Evolutionary conservation across 352 stramenopile species (phyloP), one percentile per base, ranked within the genome.

Genomic region (Elongisporangium undulatum): DNA sequence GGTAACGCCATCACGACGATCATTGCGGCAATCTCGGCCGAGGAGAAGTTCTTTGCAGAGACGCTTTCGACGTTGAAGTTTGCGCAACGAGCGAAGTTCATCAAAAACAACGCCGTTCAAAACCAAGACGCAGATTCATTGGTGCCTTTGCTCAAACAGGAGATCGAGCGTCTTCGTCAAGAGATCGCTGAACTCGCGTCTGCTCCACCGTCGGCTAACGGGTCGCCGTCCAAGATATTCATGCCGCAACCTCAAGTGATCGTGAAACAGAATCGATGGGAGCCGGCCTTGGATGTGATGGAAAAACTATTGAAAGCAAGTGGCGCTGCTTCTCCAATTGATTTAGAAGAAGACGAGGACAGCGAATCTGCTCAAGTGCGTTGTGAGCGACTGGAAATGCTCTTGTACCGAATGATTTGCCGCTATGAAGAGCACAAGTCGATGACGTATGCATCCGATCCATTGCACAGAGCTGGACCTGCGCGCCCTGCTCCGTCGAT

Each of bases 1-100:
- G 88, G 88, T 7, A 97, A 97, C 60, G 87, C 87, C 12, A 87
- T 92, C 54, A 96, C 89, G 16, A 91, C 81, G 38, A 90, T 97
- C 52, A 75, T 96, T 15, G 85, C 81, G 5, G 94, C 85, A 0
- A 88, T 93, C 38, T 83, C 84, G 5, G 75, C 82, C 0, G 78
- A 93, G 49, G 86, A 93, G 15, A 90, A 90, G 45, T 96, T 87
- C 56, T 92, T 93, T 49, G 81, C 71, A 1, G 89, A 97, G 66
- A 96, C 89, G 26, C 24, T 97, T 4, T 94, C 85, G 17, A 95
- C 89, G 13, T 64, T 97, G 15, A 91, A 93, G 58, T 97, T 96
- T 66, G 87, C 86, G 12, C 82, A 95, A 39, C 83, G 89, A 12
- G 89, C 87, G 17, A 96, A 94, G 63, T 94, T 83, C 56, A 95